Evolutionary conservation across 1,284 basidiomycete species (phyloP).

Genomic region (Melanopsichium pennsylvanicum): DNA sequence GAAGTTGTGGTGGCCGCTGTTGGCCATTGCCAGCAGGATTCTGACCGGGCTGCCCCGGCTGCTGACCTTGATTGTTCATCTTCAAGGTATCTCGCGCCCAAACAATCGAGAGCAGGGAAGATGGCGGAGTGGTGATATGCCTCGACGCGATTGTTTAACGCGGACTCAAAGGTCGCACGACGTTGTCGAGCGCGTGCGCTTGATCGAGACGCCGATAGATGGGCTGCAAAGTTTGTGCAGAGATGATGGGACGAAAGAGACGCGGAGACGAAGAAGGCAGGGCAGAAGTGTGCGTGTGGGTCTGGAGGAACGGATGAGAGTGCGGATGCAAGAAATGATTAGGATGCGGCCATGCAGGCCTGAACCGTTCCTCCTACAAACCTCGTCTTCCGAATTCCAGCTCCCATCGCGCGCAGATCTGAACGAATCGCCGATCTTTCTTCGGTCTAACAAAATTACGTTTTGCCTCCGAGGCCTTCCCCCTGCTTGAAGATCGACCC

Average conservation of each 20-base stretch:
- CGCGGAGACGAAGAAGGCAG: too few species aligned
- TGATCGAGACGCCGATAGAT: too few species aligned
- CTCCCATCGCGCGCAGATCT: constrained; percentile 1
- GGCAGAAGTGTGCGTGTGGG: neutral
- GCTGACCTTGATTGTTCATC: constrained; percentile 33
- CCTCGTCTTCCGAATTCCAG: constrained; percentile 7
- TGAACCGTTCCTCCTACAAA: neutral
- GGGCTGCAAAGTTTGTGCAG: too few species aligned
- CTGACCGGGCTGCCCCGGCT: constrained; percentile 19
- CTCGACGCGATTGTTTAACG: neutral
- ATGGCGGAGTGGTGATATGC: neutral
- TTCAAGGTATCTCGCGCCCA: neutral
- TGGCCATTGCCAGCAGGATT: constrained; percentile 4
- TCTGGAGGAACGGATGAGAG: neutral
- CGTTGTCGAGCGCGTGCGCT: neutral
- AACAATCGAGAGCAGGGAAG: neutral
- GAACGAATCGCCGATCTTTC: constrained; percentile 12
- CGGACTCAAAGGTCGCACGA: neutral
- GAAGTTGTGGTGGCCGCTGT: constrained; percentile 14
- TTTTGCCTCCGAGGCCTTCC: neutral
- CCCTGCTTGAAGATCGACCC: too few species aligned
- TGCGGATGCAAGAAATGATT: constrained; percentile 1
- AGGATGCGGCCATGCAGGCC: constrained; percentile 21
- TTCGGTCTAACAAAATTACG: neutral
- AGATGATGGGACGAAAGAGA: too few species aligned